Base-by-base conservation (phyloP, 2,329 filamentous ascomycete genomes). In the Alternaria viburni region DNA sequence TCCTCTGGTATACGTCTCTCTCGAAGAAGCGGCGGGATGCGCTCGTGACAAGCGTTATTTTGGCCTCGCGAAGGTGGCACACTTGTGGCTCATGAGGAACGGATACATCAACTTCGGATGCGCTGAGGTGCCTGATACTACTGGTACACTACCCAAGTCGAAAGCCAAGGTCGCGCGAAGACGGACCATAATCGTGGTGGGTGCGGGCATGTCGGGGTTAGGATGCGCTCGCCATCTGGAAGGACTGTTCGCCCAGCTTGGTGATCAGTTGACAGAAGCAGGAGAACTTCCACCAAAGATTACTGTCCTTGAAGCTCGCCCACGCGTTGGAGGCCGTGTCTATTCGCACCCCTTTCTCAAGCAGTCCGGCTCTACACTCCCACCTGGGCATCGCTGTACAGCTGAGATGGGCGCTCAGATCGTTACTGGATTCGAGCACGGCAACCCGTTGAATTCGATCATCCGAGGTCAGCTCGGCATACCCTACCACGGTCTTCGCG, bases 331-430 rank as follows among this genome's bases (percentile, higher is more conserved):
- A 44, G 96, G 96, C 44, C 89, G 96, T 69, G 93, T 99, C 19
- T 98, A 97, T 80, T 99, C 96, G 57, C 93, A 90, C 76, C 88
- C 87, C 50, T 79, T 90, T 64, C 83, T 82, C 83, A 85, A 89
- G 83, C 82, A 91, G 83, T 79, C 87, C 78, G 80, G 83, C 59
- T 76, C 83, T 74, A 80, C 81, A 68, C 70, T 88, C 76, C 81
- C 84, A 76, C 73, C 84, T 69, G 76, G 84, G 80, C 87, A 86
- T 78, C 87, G 81, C 54, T 91, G 91, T 74, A 98, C 94, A 19
- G 96, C 93, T 30, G 96, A 99, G 79, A 96, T 97, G 90, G 96
- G 96, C 26, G 96, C 95, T 59, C 97, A 99, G 86, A 98, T 99
- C 64, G 93, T 99, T 65, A 97, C 96, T 32, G 96, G 96, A 0